Evolutionary conservation across 257 asterid genomes (phyloP).

Genomic region (Solanum verrucosum): DNA sequence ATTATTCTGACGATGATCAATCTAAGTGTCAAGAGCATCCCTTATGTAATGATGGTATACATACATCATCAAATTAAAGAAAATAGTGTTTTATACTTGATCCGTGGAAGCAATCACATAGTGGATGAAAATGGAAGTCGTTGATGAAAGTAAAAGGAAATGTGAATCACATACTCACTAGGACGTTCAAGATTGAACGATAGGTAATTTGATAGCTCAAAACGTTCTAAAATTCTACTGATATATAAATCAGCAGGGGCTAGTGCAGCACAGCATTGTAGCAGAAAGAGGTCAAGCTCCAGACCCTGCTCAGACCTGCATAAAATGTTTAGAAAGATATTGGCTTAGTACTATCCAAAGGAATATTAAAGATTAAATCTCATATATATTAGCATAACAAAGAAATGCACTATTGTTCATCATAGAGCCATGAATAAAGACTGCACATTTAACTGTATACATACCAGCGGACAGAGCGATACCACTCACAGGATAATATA

Average conservation of each 20-base stretch:
- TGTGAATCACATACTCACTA: slow-evolving; percentile 76
- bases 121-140: neutral
- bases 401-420: neutral
- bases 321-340: slow-evolving; percentile 7
- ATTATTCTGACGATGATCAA: neutral
- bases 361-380: neutral
- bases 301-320: slow-evolving; percentile 91
- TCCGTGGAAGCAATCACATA: neutral
- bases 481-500: slow-evolving; percentile 77
- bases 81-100: neutral
- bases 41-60: neutral
- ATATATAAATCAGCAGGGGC: slow-evolving; percentile 89
- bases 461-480: slow-evolving; percentile 87
- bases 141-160: slow-evolving; percentile 18
- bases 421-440: neutral
- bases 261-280: slow-evolving; percentile 95
- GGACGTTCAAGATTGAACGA: slow-evolving; percentile 62
- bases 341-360: neutral
- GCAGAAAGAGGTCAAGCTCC: slow-evolving; percentile 92
- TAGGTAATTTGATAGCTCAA: slow-evolving; percentile 74
- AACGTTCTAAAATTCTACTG: slow-evolving; percentile 78
- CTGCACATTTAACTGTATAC: slow-evolving; percentile 14
- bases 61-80: neutral
- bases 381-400: neutral
- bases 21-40: neutral